phyloP scores from a whole-genome alignment of 2,329 filamentous ascomycete species.

The Ascosphaera apis region DNA sequence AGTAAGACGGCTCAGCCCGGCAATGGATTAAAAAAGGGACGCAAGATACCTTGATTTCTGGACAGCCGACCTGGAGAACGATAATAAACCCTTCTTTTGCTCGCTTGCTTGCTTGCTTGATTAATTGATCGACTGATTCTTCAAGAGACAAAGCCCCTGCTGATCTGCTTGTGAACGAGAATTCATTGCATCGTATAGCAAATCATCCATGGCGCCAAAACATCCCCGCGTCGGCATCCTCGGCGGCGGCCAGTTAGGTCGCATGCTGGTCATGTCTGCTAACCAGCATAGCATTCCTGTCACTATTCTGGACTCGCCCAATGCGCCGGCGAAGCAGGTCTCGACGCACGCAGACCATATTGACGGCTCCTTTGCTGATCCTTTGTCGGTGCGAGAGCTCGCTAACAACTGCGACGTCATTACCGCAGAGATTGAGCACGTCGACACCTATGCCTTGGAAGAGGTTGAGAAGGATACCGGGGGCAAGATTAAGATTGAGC shows the following conservation, averaged over 20 bases:
- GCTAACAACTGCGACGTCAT: slow-evolving; percentile 55
- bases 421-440: slow-evolving; percentile 89
- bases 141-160: no score
- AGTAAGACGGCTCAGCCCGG: no score
- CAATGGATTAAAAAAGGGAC: no score
- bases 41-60: no score
- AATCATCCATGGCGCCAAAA: no score
- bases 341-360: slow-evolving; percentile 54
- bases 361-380: slow-evolving; percentile 69
- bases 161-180: no score
- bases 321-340: slow-evolving; percentile 66
- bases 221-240: slow-evolving; percentile 30
- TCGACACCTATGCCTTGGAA: slow-evolving; percentile 72
- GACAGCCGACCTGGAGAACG: no score
- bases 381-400: slow-evolving; percentile 55
- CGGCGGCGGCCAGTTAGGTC: slow-evolving; percentile 55
- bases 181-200: no score
- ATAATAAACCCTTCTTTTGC: no score
- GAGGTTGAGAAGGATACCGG: slow-evolving; percentile 40
- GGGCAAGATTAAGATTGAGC: slow-evolving; percentile 45
- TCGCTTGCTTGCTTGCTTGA: no score
- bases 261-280: slow-evolving; percentile 85
- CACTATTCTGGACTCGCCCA: slow-evolving; percentile 53
- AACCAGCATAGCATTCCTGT: slow-evolving; percentile 54
- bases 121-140: no score